Evolutionary conservation across 164 flowering plant species (phyloP).

Genomic region (Taxillus chinensis): DNA sequence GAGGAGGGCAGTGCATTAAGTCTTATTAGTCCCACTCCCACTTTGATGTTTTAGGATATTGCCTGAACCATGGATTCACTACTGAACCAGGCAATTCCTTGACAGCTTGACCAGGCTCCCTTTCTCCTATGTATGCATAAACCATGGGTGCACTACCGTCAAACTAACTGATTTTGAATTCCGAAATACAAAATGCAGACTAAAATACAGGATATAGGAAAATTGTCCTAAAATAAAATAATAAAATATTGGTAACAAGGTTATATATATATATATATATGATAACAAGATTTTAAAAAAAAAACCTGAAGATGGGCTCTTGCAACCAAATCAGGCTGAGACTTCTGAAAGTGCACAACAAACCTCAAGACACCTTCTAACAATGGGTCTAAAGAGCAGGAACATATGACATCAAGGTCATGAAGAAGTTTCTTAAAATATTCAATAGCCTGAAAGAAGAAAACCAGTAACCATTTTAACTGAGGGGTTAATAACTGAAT

Average conservation of each 20-base stretch:
- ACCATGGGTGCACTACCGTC: not conserved
- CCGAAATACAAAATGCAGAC: not conserved
- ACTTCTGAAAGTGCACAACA: conserved; percentile 75
- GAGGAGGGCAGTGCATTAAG: no score
- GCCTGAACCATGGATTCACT: no score
- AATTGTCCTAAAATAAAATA: not conserved
- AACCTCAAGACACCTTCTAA: conserved; percentile 58
- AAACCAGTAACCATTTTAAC: not conserved
- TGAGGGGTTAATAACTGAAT: no score
- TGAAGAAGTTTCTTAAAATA: conserved; percentile 84
- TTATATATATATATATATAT: not conserved
- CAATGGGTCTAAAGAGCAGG: conserved; percentile 50
- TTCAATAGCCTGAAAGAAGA: conserved; percentile 55
- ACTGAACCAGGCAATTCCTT: no score
- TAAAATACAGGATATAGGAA: not conserved
- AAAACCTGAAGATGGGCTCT: conserved; percentile 92
- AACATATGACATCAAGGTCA: conserved; percentile 71
- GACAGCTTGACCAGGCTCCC: no score
- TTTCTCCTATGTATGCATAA: no score
- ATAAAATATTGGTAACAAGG: not conserved
- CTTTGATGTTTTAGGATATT: no score
- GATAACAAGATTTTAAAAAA: not conserved
- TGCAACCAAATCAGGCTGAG: conserved; percentile 89
- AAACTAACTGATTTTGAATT: not conserved
- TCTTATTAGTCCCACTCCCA: no score